Conservation (phyloP, 2,329 filamentous ascomycete species). For the Stachybotrys chartarum region DNA sequence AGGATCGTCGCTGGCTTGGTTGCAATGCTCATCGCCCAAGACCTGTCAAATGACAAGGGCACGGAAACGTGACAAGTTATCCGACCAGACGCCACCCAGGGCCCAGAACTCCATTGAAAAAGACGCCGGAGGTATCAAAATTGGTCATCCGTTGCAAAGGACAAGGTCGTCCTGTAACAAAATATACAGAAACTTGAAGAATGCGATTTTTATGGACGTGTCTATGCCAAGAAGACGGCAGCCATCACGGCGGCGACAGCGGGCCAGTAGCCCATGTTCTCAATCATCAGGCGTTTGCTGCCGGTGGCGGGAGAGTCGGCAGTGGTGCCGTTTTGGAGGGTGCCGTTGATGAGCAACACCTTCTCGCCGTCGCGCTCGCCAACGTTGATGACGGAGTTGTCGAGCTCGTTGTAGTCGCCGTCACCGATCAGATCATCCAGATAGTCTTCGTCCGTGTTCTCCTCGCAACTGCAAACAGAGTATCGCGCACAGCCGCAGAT, state of each 20-base stretch:
- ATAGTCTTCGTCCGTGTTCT: slow-evolving; percentile 53
- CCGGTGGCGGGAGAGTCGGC: slow-evolving; percentile 21
- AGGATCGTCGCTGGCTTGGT: too few relatives aligned
- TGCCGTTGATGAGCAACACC: slow-evolving; percentile 43
- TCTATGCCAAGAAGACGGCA: slow-evolving; percentile 35
- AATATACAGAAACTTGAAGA: not conserved
- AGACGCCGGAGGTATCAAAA: not conserved
- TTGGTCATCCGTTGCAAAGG: too few relatives aligned
- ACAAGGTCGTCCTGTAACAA: too few relatives aligned
- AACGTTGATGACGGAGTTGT: slow-evolving; percentile 56
- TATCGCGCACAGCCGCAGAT: slow-evolving; percentile 44
- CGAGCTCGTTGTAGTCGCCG: slow-evolving; percentile 50
- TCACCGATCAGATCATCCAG: slow-evolving; percentile 58
- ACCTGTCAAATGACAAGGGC: too few relatives aligned
- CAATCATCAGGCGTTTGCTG: not conserved
- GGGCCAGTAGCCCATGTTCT: slow-evolving; percentile 40
- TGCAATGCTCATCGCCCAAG: too few relatives aligned
- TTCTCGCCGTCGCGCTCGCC: slow-evolving; percentile 30
- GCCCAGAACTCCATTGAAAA: not conserved
- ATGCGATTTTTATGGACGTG: not conserved
- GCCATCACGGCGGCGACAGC: slow-evolving; percentile 34
- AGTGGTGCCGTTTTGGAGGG: slow-evolving; percentile 60
- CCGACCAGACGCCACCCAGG: too few relatives aligned
- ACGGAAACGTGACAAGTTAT: too few relatives aligned
- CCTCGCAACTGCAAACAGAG: slow-evolving; percentile 58